Base-by-base conservation (phyloP, 2,329 filamentous ascomycete species). In the Berkeleyomyces rouxiae region DNA sequence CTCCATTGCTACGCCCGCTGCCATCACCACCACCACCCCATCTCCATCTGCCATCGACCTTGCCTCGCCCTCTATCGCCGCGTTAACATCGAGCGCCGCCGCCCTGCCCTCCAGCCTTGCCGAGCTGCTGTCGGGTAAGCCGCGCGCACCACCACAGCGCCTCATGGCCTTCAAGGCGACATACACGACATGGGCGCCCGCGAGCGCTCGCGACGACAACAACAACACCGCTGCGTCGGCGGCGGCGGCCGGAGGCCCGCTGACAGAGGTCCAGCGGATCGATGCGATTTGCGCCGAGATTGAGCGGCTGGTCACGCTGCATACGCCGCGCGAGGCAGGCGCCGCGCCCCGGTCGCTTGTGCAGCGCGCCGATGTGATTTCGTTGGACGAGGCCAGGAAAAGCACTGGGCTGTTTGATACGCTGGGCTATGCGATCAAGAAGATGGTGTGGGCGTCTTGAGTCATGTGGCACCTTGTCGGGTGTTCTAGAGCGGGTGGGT, bases 391-490 rank as follows among this genome's bases (percentile, higher is more conserved):
- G 70, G 93, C 93, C 63, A 92, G 83, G 79, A 87, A 82, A 76
- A 90, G 86, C 65, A 96, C 92, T 0, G 88, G 90, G 0, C 78
- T 95, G 68, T 72, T 97, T 61, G 92, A 96, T 73, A 86, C 92
- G 71, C 74, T 95, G 69, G 89, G 90, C 1, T 90, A 97, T 76
- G 87, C 86, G 64, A 79, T 97, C 69, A 96, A 96, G 81, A 95
- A 89, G 77, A 74, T 97, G 71, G 90, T 99, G 10, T 97, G 93
- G 93, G 81, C 81, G 58, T 80, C 69, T 66, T 63, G 51, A 61
- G 10, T 7, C 47, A 33, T 33, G 51, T 11, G 33, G 31, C 31
- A 10, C 4, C 23, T 53, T 59, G 31, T 23, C n/a, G 31, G 23
- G 46, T 44, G 49, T 11, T 36, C 42, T 23, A 39, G 11, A 23